Conservation (phyloP, 441 rosid genomes). For the Omphalea diandra region DNA sequence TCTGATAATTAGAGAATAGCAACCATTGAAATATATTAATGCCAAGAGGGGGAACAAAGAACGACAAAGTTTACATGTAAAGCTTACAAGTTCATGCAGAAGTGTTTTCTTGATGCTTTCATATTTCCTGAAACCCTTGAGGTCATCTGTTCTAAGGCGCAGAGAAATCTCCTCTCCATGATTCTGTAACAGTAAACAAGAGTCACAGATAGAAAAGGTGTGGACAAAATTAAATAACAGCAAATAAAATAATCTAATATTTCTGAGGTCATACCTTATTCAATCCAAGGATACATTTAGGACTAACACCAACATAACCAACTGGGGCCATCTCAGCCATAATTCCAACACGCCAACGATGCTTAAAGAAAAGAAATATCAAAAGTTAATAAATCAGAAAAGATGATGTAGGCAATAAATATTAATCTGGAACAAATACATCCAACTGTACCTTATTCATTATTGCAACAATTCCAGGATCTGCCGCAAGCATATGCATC, state of each 20-base stretch:
- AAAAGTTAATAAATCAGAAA: slow-evolving; percentile 19
- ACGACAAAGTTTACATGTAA: slow-evolving; percentile 4
- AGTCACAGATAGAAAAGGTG: slow-evolving; percentile 7
- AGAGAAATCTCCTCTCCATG: slow-evolving; percentile 95
- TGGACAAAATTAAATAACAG: slow-evolving; percentile 8
- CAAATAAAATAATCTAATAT: no score
- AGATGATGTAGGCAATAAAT: slow-evolving; percentile 11
- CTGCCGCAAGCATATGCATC: slow-evolving; percentile 97
- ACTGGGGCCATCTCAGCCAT: slow-evolving; percentile 98
- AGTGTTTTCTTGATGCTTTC: slow-evolving; percentile 90
- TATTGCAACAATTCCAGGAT: slow-evolving; percentile 88
- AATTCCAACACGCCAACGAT: slow-evolving; percentile 79
- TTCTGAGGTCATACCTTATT: slow-evolving; percentile 72
- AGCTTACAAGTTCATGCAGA: slow-evolving; percentile 89
- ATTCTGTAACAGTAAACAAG: slow-evolving; percentile 51
- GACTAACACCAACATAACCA: slow-evolving; percentile 95
- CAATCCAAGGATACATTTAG: slow-evolving; percentile 80
- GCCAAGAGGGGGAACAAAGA: no score
- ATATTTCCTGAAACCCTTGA: slow-evolving; percentile 90
- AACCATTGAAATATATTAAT: background rate
- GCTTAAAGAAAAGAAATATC: slow-evolving; percentile 41
- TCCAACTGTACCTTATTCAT: slow-evolving; percentile 75
- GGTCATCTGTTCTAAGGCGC: slow-evolving; percentile 97
- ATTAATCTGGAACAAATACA: slow-evolving; percentile 10
- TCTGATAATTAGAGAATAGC: background rate